Evolutionary conservation across 441 rosid genomes (phyloP).

Genomic region (Adansonia rubrostipa): DNA sequence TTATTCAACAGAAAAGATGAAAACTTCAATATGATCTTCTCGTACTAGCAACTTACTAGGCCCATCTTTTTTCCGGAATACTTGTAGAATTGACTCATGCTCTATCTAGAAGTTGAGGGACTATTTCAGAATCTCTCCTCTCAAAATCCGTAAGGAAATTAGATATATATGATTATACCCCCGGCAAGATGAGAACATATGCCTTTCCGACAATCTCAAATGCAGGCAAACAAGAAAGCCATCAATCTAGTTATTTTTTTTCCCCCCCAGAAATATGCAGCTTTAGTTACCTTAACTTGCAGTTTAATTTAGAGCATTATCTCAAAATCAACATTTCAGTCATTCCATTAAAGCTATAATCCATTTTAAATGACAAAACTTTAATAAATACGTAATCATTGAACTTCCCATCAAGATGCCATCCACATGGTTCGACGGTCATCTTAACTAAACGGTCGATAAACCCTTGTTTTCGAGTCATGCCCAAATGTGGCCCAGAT

Average conservation of each 20-base stretch:
- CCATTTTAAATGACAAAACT: conserved; percentile 2
- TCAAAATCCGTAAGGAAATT: neutral
- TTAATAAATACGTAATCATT: neutral
- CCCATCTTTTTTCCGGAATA: neutral
- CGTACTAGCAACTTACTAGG: conserved; percentile 2
- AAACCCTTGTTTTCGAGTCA: neutral
- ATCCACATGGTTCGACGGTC: neutral
- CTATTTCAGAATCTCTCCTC: conserved; percentile 4
- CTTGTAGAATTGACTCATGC: neutral
- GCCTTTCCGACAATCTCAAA: neutral
- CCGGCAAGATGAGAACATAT: neutral
- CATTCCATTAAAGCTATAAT: neutral
- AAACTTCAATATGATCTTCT: neutral
- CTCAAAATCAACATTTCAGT: neutral
- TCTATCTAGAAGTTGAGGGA: neutral
- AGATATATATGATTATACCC: neutral
- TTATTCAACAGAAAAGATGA: neutral
- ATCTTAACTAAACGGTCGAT: neutral
- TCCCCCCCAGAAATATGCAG: neutral
- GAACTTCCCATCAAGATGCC: neutral
- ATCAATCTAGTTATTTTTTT: neutral
- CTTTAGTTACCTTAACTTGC: neutral
- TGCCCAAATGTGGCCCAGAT: conserved; percentile 5
- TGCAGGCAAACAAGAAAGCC: neutral
- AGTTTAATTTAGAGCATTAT: neutral